These are phyloP conservation scores for Myxozyma sirexii DNA, from an alignment of 805 yeast genomes.

Conservation along the genomic window DNA sequence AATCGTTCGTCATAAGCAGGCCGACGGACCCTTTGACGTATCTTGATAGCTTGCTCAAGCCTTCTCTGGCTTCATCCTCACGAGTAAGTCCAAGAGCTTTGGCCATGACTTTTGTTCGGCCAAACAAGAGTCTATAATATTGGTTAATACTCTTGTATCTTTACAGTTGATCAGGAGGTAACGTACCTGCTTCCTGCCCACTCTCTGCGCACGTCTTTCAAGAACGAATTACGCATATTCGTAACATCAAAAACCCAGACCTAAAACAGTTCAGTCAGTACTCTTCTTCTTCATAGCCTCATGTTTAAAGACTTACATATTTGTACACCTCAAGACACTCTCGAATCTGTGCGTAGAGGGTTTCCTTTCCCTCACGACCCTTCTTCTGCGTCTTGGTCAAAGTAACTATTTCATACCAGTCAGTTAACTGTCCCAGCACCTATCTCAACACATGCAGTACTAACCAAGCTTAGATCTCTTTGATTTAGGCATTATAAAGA, in stretches of 20 bases:
- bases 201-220: slow-evolving; percentile 88
- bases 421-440: background rate
- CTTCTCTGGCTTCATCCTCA: slow-evolving; percentile 88
- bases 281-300: too few species aligned
- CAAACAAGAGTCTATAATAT: slow-evolving; percentile 63
- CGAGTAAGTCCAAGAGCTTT: slow-evolving; percentile 88
- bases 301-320: slow-evolving; percentile 52
- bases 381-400: slow-evolving; percentile 95
- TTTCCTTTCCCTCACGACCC: slow-evolving; percentile 87
- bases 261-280: too few species aligned
- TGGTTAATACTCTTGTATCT: background rate
- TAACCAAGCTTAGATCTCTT: slow-evolving; percentile 82
- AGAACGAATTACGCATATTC: slow-evolving; percentile 92
- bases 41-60: slow-evolving; percentile 68
- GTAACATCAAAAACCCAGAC: slow-evolving; percentile 83
- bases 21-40: slow-evolving; percentile 72
- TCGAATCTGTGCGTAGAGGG: slow-evolving; percentile 89
- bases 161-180: background rate
- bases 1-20: slow-evolving; percentile 83
- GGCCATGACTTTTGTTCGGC: slow-evolving; percentile 89
- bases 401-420: slow-evolving; percentile 55
- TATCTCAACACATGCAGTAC: background rate
- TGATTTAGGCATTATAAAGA: slow-evolving; percentile 83
- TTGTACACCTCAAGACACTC: slow-evolving; percentile 73
- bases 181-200: slow-evolving; percentile 77